These are phyloP conservation scores for Musa itinerans DNA, from an alignment of 176 grass and related monocot species.

Conservation along the genomic window DNA sequence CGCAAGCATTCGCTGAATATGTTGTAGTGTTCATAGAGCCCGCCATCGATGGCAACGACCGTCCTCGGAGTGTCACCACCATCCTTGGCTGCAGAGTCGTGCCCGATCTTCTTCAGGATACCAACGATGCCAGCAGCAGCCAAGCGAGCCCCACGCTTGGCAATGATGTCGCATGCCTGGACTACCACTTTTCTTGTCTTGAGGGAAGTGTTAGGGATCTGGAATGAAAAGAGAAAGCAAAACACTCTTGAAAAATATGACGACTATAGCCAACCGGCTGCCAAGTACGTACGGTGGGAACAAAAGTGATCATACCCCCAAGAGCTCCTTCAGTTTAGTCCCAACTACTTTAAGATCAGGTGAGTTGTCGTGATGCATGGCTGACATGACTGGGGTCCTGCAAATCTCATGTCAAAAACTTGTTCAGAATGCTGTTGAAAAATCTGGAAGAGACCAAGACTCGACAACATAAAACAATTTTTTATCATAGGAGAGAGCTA, in stretches of 20 bases:
- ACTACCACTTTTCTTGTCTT: conserved; percentile 42
- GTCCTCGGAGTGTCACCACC: conserved; percentile 9
- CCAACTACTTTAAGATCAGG: conserved; percentile 46
- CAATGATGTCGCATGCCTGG: conserved; percentile 30
- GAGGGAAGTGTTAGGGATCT: conserved; percentile 47
- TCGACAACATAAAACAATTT: neutral
- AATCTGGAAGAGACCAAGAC: neutral
- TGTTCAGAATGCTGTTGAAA: conserved; percentile 2
- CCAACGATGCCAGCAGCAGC: conserved; percentile 47
- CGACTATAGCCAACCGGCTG: too few relatives aligned
- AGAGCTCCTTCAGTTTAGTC: conserved; percentile 43
- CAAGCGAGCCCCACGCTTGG: conserved; percentile 40
- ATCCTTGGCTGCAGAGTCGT: conserved; percentile 16
- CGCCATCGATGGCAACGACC: conserved; percentile 33
- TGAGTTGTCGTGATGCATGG: conserved; percentile 53
- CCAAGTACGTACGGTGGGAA: neutral
- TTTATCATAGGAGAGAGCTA: too few relatives aligned
- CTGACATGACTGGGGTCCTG: conserved; percentile 43
- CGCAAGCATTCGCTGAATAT: conserved; percentile 27
- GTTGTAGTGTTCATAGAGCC: conserved; percentile 33
- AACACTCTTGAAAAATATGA: conserved; percentile 1
- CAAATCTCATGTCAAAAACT: conserved; percentile 17
- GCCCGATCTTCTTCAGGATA: conserved; percentile 53
- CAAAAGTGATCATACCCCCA: conserved; percentile 28
- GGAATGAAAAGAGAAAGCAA: conserved; percentile 11